Evolutionary conservation across 305 asterid species (phyloP).

Genomic region (Fraxinus latifolia): DNA sequence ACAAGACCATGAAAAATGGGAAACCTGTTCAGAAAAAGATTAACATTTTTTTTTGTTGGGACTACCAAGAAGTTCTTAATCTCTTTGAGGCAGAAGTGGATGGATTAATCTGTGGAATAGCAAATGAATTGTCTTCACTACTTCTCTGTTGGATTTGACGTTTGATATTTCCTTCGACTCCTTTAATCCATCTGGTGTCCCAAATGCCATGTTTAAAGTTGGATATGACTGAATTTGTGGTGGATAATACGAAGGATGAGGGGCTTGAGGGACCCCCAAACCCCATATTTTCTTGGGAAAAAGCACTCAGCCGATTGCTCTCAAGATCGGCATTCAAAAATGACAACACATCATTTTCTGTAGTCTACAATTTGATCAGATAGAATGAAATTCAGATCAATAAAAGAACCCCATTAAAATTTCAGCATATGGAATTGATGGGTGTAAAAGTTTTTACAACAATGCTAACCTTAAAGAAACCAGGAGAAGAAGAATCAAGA

Average conservation of each 20-base stretch:
- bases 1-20: not conserved
- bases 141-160: constrained; percentile 39
- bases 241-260: constrained; percentile 28
- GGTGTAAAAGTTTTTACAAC: not conserved
- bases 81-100: constrained; percentile 38
- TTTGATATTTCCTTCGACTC: constrained; percentile 34
- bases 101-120: constrained; percentile 69
- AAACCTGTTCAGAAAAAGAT: constrained; percentile 13
- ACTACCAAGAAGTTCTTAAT: constrained; percentile 45
- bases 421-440: not conserved
- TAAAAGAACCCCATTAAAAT: not conserved
- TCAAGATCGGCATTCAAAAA: constrained; percentile 45
- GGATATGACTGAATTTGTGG: constrained; percentile 38
- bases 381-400: not conserved
- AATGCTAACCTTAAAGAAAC: constrained; percentile 59
- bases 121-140: constrained; percentile 52
- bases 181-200: constrained; percentile 39
- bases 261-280: constrained; percentile 66
- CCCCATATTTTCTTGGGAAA: constrained; percentile 43
- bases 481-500: constrained; percentile 51
- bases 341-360: constrained; percentile 42
- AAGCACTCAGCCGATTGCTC: constrained; percentile 25
- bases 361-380: constrained; percentile 34
- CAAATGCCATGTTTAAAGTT: constrained; percentile 35
- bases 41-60: not conserved